Evolutionary conservation across 2,329 filamentous ascomycete species (phyloP).

Genomic region (Helotiales sp.): DNA sequence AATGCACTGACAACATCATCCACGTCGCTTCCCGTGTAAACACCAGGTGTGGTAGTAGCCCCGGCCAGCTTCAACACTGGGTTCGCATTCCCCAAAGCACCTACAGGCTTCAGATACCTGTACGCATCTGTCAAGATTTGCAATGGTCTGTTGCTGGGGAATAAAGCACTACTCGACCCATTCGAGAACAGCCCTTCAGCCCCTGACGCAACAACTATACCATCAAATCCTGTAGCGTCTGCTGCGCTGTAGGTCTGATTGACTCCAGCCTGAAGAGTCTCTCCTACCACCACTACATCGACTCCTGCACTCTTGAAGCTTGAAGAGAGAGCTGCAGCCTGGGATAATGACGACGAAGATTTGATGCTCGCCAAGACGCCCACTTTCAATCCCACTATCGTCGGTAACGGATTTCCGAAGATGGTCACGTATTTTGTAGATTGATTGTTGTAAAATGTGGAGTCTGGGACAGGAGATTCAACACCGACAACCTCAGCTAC

Average conservation of each 20-base stretch:
- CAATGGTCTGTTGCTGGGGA: conserved; percentile 60
- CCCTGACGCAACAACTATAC: conserved; percentile 58
- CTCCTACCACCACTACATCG: conserved; percentile 59
- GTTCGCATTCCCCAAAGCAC: conserved; percentile 50
- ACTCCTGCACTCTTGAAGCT: conserved; percentile 52
- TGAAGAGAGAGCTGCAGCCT: conserved; percentile 51
- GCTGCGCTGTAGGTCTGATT: conserved; percentile 65
- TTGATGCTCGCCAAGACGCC: conserved; percentile 57
- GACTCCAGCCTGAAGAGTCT: conserved; percentile 53
- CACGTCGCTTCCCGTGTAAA: conserved; percentile 34
- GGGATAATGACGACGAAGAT: conserved; percentile 43
- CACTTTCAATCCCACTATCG: conserved; percentile 62
- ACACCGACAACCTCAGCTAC: conserved; percentile 64
- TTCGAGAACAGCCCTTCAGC: conserved; percentile 51
- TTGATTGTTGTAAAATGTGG: conserved; percentile 69
- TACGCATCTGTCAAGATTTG: conserved; percentile 65
- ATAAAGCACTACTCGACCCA: conserved; percentile 50
- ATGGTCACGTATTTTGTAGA: conserved; percentile 61
- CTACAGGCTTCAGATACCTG: conserved; percentile 70
- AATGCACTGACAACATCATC: conserved; percentile 45
- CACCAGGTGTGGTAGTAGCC: conserved; percentile 45
- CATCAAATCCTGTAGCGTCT: conserved; percentile 63
- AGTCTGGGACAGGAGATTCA: conserved; percentile 56
- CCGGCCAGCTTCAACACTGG: conserved; percentile 20
- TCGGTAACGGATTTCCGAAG: conserved; percentile 57